Base-by-base conservation (phyloP, 164 flowering plant species). In the Litsea cubeba region DNA sequence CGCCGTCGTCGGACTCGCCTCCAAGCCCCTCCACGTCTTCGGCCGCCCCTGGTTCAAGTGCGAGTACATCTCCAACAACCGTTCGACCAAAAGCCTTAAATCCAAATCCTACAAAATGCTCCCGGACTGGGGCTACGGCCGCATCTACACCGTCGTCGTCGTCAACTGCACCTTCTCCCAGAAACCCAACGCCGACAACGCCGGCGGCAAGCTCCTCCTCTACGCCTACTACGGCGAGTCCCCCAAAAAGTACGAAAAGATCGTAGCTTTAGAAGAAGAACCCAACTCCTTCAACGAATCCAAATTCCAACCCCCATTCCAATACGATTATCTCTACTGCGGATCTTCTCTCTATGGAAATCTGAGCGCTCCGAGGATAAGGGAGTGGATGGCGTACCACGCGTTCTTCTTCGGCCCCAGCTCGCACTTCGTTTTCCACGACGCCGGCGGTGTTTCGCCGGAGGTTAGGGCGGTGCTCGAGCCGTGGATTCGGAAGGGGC, bases 111-210 rank as follows among this genome's bases (percentile, higher is more conserved):
- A 69, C 63, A 88, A 88, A 66, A 88, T 90, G 78, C 86, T 88
- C 1, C 90, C 94, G 1, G 94, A 90, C 63, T 90, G 94, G 94
- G 94, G 94, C 12, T 88, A 89, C 75, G 93, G 91, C 17, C 86
- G 89, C 24, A 88, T 89, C 10, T 89, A 88, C 74, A 88, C 93
- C 0, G 90, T 85, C 25, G 88, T 90, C 2, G 89, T 90, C 3
- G 90, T 88, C 22, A 88, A 88, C 70, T 88, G 91, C 79, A 87
- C 90, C 2, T 88, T 90, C 79, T 8, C 85, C 3, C 70, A 49
- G 2, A 82, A 83, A 50, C 87, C 89, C 6, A 87, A 87, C 72
- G 22, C 7, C 3, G 87, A 83, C 66, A 88, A 88, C 70, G 14
- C 82, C 22, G 94, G 94, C 18, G 94, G 91, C 0, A 82, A 81